These are phyloP conservation scores for Chaetomiaceae sp. DNA, from an alignment of 2,329 filamentous ascomycete genomes.

Conservation along the genomic window DNA sequence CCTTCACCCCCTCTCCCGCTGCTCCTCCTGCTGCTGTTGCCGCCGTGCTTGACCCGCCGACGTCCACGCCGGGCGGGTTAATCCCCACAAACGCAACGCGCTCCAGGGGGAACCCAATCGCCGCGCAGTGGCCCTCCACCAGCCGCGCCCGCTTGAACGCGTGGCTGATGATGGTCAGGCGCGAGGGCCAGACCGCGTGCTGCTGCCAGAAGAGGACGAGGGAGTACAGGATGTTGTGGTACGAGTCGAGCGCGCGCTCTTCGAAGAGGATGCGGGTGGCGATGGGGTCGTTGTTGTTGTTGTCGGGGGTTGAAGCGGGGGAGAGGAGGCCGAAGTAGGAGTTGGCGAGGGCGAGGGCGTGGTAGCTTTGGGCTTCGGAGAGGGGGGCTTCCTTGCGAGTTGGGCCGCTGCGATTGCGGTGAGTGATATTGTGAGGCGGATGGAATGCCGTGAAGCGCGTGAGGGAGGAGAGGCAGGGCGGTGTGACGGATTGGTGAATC, in stretches of 20 bases:
- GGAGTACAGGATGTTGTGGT: slow-evolving; percentile 76
- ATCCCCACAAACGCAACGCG: slow-evolving; percentile 53
- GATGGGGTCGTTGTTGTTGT: neutral
- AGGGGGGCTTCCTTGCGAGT: slow-evolving; percentile 52
- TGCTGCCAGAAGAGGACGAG: slow-evolving; percentile 53
- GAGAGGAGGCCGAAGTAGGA: slow-evolving; percentile 38
- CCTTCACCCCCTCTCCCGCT: slow-evolving; percentile 31
- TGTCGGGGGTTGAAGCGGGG: too few relatives aligned
- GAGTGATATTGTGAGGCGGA: too few relatives aligned
- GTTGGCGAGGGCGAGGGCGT: slow-evolving; percentile 44
- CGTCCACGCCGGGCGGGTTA: slow-evolving; percentile 49
- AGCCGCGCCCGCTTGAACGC: slow-evolving; percentile 62
- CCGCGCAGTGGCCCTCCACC: slow-evolving; percentile 56
- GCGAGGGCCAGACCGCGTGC: slow-evolving; percentile 46
- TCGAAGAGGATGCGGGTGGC: slow-evolving; percentile 52
- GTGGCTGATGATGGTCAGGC: slow-evolving; percentile 61
- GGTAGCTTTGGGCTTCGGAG: slow-evolving; percentile 60
- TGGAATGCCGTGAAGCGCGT: too few relatives aligned
- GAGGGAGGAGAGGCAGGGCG: neutral
- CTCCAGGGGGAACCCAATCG: slow-evolving; percentile 48
- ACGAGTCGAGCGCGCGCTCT: slow-evolving; percentile 72
- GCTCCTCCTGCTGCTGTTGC: slow-evolving; percentile 1
- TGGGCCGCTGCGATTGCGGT: slow-evolving; percentile 43
- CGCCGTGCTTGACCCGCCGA: too few relatives aligned
- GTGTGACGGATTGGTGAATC: neutral